Evolutionary conservation across 108 stramenopile genomes (phyloP), one percentile per base, ranked within the genome.

Genomic region (Bacterosira constricta): DNA sequence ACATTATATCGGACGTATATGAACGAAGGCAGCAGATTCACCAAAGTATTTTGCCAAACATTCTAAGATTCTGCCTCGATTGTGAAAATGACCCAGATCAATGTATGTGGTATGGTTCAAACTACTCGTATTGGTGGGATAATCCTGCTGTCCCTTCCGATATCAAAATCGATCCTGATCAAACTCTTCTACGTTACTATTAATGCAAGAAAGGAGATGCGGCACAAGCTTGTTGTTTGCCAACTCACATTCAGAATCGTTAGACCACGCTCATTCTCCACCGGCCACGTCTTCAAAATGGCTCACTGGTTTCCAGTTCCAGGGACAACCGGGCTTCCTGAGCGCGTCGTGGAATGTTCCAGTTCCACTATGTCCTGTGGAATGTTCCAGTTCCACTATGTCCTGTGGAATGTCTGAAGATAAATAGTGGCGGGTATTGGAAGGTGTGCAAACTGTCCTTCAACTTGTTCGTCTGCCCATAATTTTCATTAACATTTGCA

Each of bases 61-160:
- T 64, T 64, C 63, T 34, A 64, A 9, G 10, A 44, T 64, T 52
- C 51, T 64, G 27, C 63, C 63, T 2, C 35, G 21, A 25, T 69
- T 69, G 52, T 69, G 50, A 57, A 69, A 69, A 18, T 69, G 67
- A 30, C 67, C 53, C 55, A 27, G 3, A 18, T 30, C 35, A 36
- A 15, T 37, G 20, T 5, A 30, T 66, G 21, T 18, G 26, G 13
- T 8, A 44, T 66, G 10, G 30, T n/a, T n/a, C n/a, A n/a, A n/a
- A n/a, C n/a, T n/a, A n/a, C n/a, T 42, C 9, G 35, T 1, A 2
- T 37, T 26, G 13, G 10, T n/a, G 20, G 20, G 37, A 29, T 30
- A 27, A 17, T 44, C 13, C 49, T 46, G 44, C 25, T 44, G 20
- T 66, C 45, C 7, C 21, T 52, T 18, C 25, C 35, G 23, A 44